These are phyloP conservation scores for Fusarium tricinctum DNA, from an alignment of 2,329 filamentous ascomycete species.

Conservation along the genomic window DNA sequence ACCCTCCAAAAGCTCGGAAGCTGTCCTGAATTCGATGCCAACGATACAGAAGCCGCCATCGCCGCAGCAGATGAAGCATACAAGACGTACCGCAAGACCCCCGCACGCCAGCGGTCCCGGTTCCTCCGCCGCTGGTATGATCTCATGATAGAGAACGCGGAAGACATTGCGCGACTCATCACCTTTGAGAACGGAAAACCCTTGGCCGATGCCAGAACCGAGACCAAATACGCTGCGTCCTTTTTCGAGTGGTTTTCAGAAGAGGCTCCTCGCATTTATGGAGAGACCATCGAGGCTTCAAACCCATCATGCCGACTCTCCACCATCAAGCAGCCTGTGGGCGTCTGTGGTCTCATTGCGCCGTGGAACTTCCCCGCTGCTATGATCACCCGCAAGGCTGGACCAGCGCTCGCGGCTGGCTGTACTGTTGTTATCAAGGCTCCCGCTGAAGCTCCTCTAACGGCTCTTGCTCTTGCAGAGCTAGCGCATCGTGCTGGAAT, in stretches of 20 bases:
- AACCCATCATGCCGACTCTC: conserved; percentile 68
- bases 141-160: conserved; percentile 74
- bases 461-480: conserved; percentile 86
- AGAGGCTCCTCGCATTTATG: conserved; percentile 68
- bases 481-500: conserved; percentile 87
- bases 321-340: conserved; percentile 54
- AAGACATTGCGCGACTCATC: conserved; percentile 76
- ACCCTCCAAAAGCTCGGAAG: conserved; percentile 76
- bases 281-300: conserved; percentile 66
- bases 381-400: conserved; percentile 65
- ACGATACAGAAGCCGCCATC: conserved; percentile 79
- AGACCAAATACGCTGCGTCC: conserved; percentile 69
- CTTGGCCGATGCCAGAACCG: conserved; percentile 70
- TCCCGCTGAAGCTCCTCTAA: conserved; percentile 90
- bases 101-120: conserved; percentile 70
- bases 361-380: conserved; percentile 71
- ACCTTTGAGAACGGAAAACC: conserved; percentile 82
- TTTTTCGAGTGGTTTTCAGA: conserved; percentile 77
- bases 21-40: conserved; percentile 78
- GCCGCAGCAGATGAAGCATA: conserved; percentile 72
- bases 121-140: conserved; percentile 76
- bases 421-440: conserved; percentile 88
- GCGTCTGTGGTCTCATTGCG: conserved; percentile 55
- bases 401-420: conserved; percentile 74
- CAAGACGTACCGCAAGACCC: conserved; percentile 70